Evolutionary conservation across 176 grass and related monocot genomes (phyloP).

Genomic region (Alopecurus myosuroides): DNA sequence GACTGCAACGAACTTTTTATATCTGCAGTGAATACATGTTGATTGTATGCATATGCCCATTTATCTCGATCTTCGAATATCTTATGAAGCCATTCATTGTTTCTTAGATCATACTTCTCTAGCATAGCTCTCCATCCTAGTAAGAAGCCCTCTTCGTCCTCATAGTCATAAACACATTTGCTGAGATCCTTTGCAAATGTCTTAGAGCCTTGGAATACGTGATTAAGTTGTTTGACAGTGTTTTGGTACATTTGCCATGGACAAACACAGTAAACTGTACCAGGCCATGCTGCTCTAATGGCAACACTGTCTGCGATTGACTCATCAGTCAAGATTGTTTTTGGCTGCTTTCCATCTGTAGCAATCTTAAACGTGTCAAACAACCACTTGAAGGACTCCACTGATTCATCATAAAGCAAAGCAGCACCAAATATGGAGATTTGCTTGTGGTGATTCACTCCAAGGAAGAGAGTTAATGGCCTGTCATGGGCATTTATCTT

Average conservation of each 20-base stretch:
- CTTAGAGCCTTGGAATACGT: constrained; percentile 90
- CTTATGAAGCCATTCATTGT: constrained; percentile 73
- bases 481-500: constrained; percentile 77
- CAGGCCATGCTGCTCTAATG: constrained; percentile 58
- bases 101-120: constrained; percentile 78
- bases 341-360: constrained; percentile 73
- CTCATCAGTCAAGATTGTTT: constrained; percentile 67
- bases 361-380: constrained; percentile 85
- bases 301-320: constrained; percentile 39
- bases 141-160: constrained; percentile 68
- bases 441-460: constrained; percentile 88
- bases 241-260: constrained; percentile 83
- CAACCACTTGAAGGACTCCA: constrained; percentile 91
- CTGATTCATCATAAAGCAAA: constrained; percentile 82
- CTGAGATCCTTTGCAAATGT: constrained; percentile 81
- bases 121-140: constrained; percentile 68
- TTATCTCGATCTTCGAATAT: constrained; percentile 72
- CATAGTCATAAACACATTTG: constrained; percentile 75
- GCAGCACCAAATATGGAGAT: constrained; percentile 73
- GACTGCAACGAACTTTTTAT: constrained; percentile 66
- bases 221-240: constrained; percentile 71
- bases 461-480: constrained; percentile 68
- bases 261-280: constrained; percentile 49
- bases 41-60: constrained; percentile 69
- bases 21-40: constrained; percentile 75